Conservation (phyloP, 192 early-diverging fungal species). For the Radiomyces spectabilis region DNA sequence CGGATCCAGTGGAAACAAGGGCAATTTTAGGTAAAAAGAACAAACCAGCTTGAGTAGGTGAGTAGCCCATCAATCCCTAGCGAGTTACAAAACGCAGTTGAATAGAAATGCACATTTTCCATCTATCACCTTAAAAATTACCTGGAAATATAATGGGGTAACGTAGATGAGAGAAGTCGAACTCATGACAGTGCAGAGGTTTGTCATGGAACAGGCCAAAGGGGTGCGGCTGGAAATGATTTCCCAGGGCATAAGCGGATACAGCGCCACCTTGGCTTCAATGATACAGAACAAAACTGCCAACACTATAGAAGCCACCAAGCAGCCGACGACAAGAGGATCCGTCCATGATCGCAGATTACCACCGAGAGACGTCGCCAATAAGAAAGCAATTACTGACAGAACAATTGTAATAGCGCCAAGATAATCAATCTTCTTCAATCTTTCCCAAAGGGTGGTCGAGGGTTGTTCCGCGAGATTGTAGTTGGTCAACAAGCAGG, state of each 20-base stretch:
- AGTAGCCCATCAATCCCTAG: conserved; percentile 18
- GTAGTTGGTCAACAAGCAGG: conserved; percentile 31
- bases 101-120: too few relatives aligned
- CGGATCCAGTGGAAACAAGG: conserved; percentile 15
- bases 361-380: conserved; percentile 50
- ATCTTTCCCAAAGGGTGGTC: conserved; percentile 28
- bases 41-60: conserved; percentile 18
- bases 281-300: conserved; percentile 31
- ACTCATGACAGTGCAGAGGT: conserved; percentile 39
- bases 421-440: conserved; percentile 42
- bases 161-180: conserved; percentile 25
- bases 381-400: conserved; percentile 34
- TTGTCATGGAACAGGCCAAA: conserved; percentile 26
- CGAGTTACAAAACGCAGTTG: too few relatives aligned
- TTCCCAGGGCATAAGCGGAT: conserved; percentile 58
- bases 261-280: conserved; percentile 53
- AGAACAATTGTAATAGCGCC: conserved; percentile 35
- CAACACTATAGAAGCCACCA: conserved; percentile 28
- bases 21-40: conserved; percentile 23
- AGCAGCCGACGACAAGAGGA: conserved; percentile 32
- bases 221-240: conserved; percentile 44
- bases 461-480: conserved; percentile 23
- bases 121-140: too few relatives aligned
- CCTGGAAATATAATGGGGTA: conserved; percentile 32
- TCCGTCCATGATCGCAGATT: conserved; percentile 42